Conservation (phyloP, 1,284 basidiomycete species). For the Trichosporon ovoides region DNA sequence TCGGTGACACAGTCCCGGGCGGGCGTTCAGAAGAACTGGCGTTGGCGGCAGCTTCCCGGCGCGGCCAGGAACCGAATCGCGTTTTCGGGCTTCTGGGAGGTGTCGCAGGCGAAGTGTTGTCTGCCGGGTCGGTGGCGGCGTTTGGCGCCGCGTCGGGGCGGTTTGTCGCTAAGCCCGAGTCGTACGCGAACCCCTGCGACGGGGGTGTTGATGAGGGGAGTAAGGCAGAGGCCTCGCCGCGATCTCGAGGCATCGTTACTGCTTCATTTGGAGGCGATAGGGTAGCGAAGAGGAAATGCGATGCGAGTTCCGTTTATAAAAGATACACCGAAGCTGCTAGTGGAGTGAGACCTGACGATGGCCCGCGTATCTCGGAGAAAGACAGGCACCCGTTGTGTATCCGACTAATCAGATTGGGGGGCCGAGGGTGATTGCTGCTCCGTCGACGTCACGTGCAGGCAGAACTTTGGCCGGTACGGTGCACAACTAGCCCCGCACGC, state of each 20-base stretch:
- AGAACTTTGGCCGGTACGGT: no score
- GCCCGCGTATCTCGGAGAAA: no score
- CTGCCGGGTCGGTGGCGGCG: not conserved
- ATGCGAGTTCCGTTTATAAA: not conserved
- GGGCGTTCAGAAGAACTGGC: not conserved
- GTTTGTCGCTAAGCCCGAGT: not conserved
- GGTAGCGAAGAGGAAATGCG: not conserved
- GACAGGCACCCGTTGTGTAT: no score
- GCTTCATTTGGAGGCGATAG: not conserved
- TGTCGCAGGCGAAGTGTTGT: not conserved
- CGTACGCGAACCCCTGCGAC: not conserved
- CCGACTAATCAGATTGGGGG: no score
- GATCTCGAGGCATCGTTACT: constrained; percentile 6
- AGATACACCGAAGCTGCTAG: not conserved
- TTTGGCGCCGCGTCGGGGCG: not conserved
- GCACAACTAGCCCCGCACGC: no score
- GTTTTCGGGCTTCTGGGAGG: not conserved
- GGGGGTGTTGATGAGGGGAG: not conserved
- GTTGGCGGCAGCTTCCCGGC: not conserved
- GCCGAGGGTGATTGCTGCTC: no score
- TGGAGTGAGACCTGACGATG: no score
- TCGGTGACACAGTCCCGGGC: not conserved
- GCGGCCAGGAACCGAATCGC: not conserved
- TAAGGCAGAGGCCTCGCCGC: constrained; percentile 3
- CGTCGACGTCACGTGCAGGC: no score